Evolutionary conservation across 108 stramenopile species (phyloP).

Genomic region (Nannochloropsis oceanica): DNA sequence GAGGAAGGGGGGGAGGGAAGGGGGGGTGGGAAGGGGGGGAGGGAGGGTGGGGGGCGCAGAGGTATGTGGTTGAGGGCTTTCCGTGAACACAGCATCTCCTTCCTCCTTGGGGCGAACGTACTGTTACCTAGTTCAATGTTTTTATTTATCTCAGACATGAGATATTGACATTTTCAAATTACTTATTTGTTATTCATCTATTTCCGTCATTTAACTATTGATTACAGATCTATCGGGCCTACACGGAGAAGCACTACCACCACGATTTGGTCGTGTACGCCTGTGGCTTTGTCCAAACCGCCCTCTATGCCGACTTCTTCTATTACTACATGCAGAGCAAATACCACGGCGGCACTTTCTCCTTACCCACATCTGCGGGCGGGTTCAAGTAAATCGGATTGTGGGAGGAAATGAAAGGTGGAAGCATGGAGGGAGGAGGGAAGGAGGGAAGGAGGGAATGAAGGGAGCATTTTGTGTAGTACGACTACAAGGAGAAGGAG

Average conservation of each 20-base stretch:
- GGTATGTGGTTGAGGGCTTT: too few relatives aligned
- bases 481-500: too few relatives aligned
- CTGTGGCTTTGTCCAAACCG: conserved; percentile 82
- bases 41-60: not conserved
- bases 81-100: too few relatives aligned
- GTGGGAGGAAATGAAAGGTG: too few relatives aligned
- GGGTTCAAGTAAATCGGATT: not conserved
- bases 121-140: too few relatives aligned
- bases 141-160: too few relatives aligned
- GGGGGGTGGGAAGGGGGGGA: not conserved
- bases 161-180: too few relatives aligned
- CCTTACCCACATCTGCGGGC: not conserved
- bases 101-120: too few relatives aligned
- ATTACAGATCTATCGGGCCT: conserved; percentile 54
- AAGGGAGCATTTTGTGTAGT: not conserved
- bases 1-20: not conserved
- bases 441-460: not conserved
- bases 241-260: conserved; percentile 65
- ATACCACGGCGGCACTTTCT: not conserved
- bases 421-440: not conserved
- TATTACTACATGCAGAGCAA: conserved; percentile 61
- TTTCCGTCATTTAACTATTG: too few relatives aligned
- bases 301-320: conserved; percentile 97
- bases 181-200: too few relatives aligned
- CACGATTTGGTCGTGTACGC: conserved; percentile 86